Evolutionary conservation across 768 basidiomycete species (phyloP).

Genomic region (Mycena chlorophos): DNA sequence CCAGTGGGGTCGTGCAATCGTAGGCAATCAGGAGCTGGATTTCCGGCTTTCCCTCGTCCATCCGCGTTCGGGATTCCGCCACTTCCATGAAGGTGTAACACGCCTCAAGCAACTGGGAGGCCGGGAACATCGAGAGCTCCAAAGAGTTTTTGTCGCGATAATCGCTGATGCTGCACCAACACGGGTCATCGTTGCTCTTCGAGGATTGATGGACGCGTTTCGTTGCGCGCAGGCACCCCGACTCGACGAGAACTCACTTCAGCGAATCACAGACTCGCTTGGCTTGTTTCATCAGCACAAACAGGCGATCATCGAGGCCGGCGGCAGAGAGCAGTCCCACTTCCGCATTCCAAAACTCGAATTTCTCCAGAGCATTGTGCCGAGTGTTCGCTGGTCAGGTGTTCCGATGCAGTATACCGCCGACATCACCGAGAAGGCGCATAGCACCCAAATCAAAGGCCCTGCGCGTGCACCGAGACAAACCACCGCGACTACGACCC

Average conservation of each 20-base stretch:
- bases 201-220: constrained; percentile 38
- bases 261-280: constrained; percentile 25
- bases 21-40: constrained; percentile 36
- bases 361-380: constrained; percentile 33
- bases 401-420: constrained; percentile 36
- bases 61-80: constrained; percentile 34
- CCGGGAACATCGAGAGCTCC: constrained; percentile 38
- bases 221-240: constrained; percentile 35
- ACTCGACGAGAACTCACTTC: constrained; percentile 24
- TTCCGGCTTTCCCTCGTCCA: constrained; percentile 40
- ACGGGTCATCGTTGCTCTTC: constrained; percentile 33
- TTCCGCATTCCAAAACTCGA: constrained; percentile 47
- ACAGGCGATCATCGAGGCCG: constrained; percentile 30
- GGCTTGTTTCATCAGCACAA: constrained; percentile 38
- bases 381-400: constrained; percentile 31
- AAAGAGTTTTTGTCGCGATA: constrained; percentile 35
- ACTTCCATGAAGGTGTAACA: constrained; percentile 41
- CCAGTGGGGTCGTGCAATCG: constrained; percentile 37
- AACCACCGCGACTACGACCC: constrained; percentile 36
- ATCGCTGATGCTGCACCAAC: constrained; percentile 35
- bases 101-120: constrained; percentile 44
- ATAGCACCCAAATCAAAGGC: constrained; percentile 35
- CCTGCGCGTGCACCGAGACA: constrained; percentile 26
- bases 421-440: constrained; percentile 34
- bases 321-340: constrained; percentile 31